phyloP scores from a whole-genome alignment of 2,329 filamentous ascomycete species.

The Nannizzia gypsea region DNA sequence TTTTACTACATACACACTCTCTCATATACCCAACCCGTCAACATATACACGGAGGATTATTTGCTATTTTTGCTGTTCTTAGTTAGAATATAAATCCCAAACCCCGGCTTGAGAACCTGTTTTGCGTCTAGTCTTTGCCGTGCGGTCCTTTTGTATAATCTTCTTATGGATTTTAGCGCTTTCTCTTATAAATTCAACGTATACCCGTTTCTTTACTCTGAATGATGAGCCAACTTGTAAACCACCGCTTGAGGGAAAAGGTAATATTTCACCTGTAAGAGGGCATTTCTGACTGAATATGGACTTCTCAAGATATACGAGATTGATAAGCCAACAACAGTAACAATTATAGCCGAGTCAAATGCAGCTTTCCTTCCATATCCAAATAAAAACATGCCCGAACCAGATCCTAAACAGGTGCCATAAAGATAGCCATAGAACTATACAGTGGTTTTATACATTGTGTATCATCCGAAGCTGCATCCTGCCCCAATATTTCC shows the following conservation, averaged over 20 bases:
- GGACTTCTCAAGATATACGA: background rate
- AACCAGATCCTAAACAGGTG: background rate
- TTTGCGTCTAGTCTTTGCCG: background rate
- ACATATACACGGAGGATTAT: background rate
- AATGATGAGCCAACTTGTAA: background rate
- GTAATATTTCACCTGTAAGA: background rate
- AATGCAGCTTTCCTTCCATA: background rate
- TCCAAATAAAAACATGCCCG: background rate
- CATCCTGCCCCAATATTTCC: no score
- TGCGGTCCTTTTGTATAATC: background rate
- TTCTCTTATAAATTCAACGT: background rate
- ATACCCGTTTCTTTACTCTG: background rate
- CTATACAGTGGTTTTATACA: background rate
- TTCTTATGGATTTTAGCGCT: background rate
- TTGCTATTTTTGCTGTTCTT: background rate
- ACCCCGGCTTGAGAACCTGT: background rate
- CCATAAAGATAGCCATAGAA: background rate
- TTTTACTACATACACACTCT: background rate
- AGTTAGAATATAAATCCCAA: background rate
- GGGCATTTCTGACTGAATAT: no score
- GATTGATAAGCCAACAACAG: background rate
- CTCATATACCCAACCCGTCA: background rate
- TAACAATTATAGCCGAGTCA: background rate
- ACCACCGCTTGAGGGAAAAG: no score
- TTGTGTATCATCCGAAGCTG: background rate